These are phyloP conservation scores for Rhizopogon rudus DNA, from an alignment of 768 basidiomycete species.

Conservation along the genomic window DNA sequence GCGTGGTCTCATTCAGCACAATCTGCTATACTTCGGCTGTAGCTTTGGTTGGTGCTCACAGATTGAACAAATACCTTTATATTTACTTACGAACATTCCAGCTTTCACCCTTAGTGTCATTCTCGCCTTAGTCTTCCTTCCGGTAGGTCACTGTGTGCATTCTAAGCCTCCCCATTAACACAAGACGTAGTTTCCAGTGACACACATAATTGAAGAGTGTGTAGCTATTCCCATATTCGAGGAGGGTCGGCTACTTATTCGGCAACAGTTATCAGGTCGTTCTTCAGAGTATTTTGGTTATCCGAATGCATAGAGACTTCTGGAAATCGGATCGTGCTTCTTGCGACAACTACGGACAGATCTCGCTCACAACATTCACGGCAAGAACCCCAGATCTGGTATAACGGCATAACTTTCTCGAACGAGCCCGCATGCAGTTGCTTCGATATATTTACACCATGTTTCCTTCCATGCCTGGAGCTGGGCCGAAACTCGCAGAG, in stretches of 20 bases:
- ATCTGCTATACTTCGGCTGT: neutral
- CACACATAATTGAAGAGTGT: neutral
- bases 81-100: neutral
- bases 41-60: neutral
- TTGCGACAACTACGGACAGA: neutral
- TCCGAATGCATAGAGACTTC: neutral
- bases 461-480: too few species aligned
- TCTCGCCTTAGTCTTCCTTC: neutral
- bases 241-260: neutral
- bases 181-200: neutral
- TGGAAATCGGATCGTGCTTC: neutral
- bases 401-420: neutral
- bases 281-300: neutral
- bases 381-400: neutral
- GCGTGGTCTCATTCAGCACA: neutral
- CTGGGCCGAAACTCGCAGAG: too few species aligned
- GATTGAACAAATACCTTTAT: too few species aligned
- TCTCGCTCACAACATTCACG: neutral
- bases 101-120: neutral
- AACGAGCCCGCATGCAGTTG: too few species aligned
- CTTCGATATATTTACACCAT: too few species aligned
- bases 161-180: neutral
- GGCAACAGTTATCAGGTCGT: neutral
- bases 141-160: neutral
- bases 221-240: neutral